Evolutionary conservation across 805 yeast species (phyloP), one percentile per base, ranked within the genome.

Genomic region (Clavispora asparagi): DNA sequence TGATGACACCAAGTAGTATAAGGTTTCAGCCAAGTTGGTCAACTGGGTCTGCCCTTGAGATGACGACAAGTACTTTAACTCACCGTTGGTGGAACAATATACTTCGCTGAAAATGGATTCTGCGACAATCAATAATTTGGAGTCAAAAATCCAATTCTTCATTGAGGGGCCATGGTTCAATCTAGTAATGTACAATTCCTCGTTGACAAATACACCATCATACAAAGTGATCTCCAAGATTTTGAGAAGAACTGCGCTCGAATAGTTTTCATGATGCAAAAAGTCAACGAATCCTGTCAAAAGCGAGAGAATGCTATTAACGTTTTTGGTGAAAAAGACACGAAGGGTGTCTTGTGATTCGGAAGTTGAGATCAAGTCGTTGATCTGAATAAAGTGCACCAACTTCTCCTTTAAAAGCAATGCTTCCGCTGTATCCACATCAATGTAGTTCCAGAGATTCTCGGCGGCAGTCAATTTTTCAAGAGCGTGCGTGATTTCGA

Each of bases 121-220:
- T 5, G 77, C 55, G 12, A 59, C 47, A 7, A 68, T 43, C 17
- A 77, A 53, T 35, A 71, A 56, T 16, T 68, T 67, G 23, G 76
- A 60, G 25, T 70, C 71, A 26, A 74, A 70, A 32, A 78, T 66
- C 86, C 86, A 81, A 11, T 74, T 72, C 36, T 67, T 64, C 6
- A 54, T 50, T 1, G 52, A 36, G 9, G 65, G 63, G 4, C 57
- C 43, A 36, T 63, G 67, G 3, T 55, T 36, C 13, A 63, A 59
- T 23, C 58, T 62, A 25, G 69, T 48, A 7, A 67, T 52, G 46
- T 73, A 71, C 4, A 58, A 46, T 5, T 61, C 62, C 54, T 80
- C 85, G 44, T 71, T 70, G n/a, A 46, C 29, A 42, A 57, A 61
- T 4, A 71, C 62, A 1, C 68, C 70, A 14, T 62, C 54, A 48